Conservation (phyloP, 1,284 basidiomycete genomes). For the Microbotryum silenes-acaulis region DNA sequence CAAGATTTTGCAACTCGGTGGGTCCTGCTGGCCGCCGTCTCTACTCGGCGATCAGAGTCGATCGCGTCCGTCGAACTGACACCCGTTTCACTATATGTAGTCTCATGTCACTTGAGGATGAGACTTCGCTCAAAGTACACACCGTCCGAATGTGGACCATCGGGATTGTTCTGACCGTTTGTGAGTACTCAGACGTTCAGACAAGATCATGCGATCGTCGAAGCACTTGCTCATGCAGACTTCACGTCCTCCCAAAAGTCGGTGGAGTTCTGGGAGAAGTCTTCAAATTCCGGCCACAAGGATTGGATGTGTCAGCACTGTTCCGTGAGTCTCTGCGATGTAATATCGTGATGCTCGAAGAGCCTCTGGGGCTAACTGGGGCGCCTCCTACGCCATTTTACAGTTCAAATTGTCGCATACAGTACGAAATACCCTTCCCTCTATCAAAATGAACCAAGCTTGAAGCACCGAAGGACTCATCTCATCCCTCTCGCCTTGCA, state of each 20-base stretch:
- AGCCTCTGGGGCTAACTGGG: no score
- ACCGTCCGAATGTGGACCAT: conserved; percentile 8
- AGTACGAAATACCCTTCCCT: no score
- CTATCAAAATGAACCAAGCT: no score
- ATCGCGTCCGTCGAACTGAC: neutral
- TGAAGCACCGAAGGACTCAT: no score
- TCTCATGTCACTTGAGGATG: conserved; percentile 3
- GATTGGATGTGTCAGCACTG: conserved; percentile 4
- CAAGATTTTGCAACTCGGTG: conserved; percentile 4
- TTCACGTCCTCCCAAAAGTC: neutral
- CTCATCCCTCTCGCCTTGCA: no score
- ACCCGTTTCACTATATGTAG: neutral
- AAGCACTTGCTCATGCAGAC: no score
- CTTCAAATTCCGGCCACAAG: conserved; percentile 11
- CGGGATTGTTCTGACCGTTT: neutral
- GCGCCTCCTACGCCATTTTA: no score
- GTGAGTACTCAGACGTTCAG: no score
- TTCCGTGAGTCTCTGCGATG: neutral
- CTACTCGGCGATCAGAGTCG: no score
- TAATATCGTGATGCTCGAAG: no score
- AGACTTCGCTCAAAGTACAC: neutral
- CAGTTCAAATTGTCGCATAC: conserved; percentile 6
- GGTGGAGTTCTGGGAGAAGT: conserved; percentile 5
- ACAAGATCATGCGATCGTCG: no score
- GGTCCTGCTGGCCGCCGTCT: neutral